Base-by-base conservation (phyloP, 202 grass and related monocot species). In the Bolboschoenoplectus hybrid region DNA sequence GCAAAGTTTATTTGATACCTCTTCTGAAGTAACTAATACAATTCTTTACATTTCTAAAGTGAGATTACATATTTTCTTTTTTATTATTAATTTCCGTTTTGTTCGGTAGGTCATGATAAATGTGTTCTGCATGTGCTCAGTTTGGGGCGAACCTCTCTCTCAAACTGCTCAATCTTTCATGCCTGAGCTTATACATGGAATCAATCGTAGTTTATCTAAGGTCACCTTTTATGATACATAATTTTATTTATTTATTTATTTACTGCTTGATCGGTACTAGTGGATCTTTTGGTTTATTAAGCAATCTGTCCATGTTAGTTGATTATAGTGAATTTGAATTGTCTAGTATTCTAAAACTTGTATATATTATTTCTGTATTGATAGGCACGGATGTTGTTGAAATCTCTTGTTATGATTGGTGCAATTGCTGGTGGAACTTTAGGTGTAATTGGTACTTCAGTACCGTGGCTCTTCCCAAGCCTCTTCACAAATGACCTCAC, bases 151-250 rank as follows among this genome's bases (percentile, higher is more conserved):
- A 72, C 96, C 96, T 58, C 91, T 98, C 62, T 98, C 96, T 69
- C 96, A 98, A 90, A 98, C 96, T 85, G 93, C 96, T 40, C 93
- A 98, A 81, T 98, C 96, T 26, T 98, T 98, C 58, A 95, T 98
- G 96, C 96, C 96, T 0, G 93, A 98, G 80, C 89, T 98, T 88
- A 90, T 95, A 80, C 92, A 95, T 90, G 96, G 96, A 89, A 87
- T 86, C 64, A 94, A 94, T 77, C 86, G 89, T 65, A 95, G 94
- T 92, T 89, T 98, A 85, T 80, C 78, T 72, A 98, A 98, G 96
- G 96, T 98, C 65, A 52, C 46, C 51, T 84, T 68, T 61, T 41
- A 41, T 20, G 75, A 80, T 20, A 60, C 4, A 9, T 69, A 11
- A 82, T 67, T 32, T 47, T 71, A 5, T 84, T 41, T 72, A 19